These are phyloP conservation scores for Ceriops tagal DNA, from an alignment of 345 rosid species.

Conservation along the genomic window DNA sequence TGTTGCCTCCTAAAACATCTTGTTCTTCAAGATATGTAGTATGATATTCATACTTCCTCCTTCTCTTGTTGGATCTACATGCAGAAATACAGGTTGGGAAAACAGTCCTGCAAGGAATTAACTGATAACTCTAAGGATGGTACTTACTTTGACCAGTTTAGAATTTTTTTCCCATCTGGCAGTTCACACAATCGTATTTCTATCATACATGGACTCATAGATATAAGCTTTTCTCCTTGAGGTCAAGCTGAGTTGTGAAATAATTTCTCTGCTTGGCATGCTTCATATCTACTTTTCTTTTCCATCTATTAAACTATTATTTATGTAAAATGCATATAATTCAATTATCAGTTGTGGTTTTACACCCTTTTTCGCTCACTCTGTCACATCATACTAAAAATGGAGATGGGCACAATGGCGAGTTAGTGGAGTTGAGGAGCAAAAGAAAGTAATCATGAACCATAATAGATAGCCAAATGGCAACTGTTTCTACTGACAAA, in stretches of 20 bases:
- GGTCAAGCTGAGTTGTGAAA: not conserved
- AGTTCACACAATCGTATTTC: not conserved
- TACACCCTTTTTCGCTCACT: too few relatives aligned
- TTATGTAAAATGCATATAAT: too few relatives aligned
- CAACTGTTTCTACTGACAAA: not conserved
- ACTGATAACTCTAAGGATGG: constrained; percentile 85
- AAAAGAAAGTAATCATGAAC: not conserved
- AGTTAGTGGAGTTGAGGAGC: not conserved
- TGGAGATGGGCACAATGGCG: not conserved
- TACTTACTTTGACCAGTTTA: constrained; percentile 22
- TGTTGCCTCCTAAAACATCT: not conserved
- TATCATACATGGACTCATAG: not conserved
- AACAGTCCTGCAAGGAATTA: constrained; percentile 77
- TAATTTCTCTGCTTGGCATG: not conserved
- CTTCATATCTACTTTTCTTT: too few relatives aligned
- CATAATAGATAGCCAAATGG: not conserved
- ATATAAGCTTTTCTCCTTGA: not conserved
- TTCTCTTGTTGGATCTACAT: not conserved
- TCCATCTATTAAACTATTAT: too few relatives aligned
- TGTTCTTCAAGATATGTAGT: not conserved
- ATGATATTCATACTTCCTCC: not conserved
- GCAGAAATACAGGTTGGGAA: constrained; percentile 90
- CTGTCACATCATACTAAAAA: not conserved
- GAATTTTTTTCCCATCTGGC: constrained; percentile 18
- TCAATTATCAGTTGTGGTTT: too few relatives aligned